Conservation (phyloP, 2,329 filamentous ascomycete species). For the Epichloe gansuensis region DNA sequence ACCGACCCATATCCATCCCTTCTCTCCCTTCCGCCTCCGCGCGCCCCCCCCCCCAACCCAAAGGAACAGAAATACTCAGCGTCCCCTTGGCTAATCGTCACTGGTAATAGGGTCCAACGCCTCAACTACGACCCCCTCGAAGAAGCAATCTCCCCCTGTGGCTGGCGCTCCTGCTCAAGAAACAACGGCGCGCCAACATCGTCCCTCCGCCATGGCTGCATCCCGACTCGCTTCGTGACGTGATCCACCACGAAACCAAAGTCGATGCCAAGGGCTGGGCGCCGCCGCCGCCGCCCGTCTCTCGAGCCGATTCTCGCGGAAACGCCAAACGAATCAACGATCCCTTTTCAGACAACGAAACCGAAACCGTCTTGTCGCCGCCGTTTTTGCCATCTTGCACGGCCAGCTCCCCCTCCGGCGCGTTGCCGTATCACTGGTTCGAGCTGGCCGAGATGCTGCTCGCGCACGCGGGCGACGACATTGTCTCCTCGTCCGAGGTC, state of each 20-base stretch:
- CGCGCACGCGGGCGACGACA: conserved; percentile 72
- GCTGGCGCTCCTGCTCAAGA: conserved; percentile 90
- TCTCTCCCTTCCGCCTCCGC: no score
- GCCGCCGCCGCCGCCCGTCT: conserved; percentile 56
- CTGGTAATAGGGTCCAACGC: conserved; percentile 55
- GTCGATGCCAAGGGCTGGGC: conserved; percentile 61
- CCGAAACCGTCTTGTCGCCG: conserved; percentile 39
- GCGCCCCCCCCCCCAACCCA: no score
- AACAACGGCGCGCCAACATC: conserved; percentile 87
- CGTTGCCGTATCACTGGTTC: conserved; percentile 89
- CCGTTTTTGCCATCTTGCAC: conserved; percentile 73
- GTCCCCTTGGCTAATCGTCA: no score
- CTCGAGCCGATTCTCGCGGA: conserved; percentile 33
- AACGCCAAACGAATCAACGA: conserved; percentile 24
- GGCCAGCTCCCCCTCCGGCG: conserved; percentile 52
- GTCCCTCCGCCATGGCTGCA: conserved; percentile 82
- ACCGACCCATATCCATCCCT: no score
- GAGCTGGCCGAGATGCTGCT: conserved; percentile 81
- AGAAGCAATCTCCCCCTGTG: conserved; percentile 73
- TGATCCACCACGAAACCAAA: conserved; percentile 71
- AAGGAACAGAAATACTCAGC: not conserved
- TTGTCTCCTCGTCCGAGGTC: conserved; percentile 59
- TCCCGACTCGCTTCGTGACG: conserved; percentile 57
- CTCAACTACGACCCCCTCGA: conserved; percentile 66
- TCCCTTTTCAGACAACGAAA: conserved; percentile 13